Evolutionary conservation across 2,329 filamentous ascomycete species (phyloP).

Genomic region (Didymella glomerata): DNA sequence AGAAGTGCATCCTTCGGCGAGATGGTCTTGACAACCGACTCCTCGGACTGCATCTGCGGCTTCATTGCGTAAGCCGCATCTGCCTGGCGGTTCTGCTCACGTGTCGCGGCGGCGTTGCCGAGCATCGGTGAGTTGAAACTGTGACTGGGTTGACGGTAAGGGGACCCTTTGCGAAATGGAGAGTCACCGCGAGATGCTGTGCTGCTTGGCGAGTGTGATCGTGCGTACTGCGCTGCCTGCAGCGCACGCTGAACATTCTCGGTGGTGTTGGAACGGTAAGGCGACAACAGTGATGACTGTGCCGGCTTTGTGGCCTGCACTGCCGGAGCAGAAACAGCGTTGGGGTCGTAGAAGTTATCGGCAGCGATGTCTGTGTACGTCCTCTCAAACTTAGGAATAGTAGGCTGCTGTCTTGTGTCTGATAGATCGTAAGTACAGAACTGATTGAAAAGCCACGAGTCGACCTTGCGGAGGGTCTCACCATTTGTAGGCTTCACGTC

Average conservation of each 20-base stretch:
- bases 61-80: conserved; percentile 60
- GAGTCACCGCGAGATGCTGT: conserved; percentile 72
- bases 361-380: conserved; percentile 86
- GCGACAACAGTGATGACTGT: conserved; percentile 58
- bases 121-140: conserved; percentile 56
- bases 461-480: conserved; percentile 57
- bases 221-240: conserved; percentile 78
- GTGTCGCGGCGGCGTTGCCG: conserved; percentile 65
- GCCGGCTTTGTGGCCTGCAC: conserved; percentile 58
- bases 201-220: conserved; percentile 64
- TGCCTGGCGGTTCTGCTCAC: conserved; percentile 70
- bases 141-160: conserved; percentile 56
- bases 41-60: conserved; percentile 52
- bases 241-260: conserved; percentile 76
- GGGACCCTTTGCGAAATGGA: conserved; percentile 77
- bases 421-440: conserved; percentile 72
- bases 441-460: conserved; percentile 63
- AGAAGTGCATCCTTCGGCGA: conserved; percentile 92
- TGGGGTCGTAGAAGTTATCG: conserved; percentile 85
- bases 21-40: conserved; percentile 76
- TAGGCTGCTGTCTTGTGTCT: conserved; percentile 58
- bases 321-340: conserved; percentile 63
- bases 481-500: conserved; percentile 64
- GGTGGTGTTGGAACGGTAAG: conserved; percentile 54
- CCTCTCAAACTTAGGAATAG: conserved; percentile 77